Evolutionary conservation across 495 filamentous ascomycete species (phyloP).

Genomic region (Lasiosphaeria ovina): DNA sequence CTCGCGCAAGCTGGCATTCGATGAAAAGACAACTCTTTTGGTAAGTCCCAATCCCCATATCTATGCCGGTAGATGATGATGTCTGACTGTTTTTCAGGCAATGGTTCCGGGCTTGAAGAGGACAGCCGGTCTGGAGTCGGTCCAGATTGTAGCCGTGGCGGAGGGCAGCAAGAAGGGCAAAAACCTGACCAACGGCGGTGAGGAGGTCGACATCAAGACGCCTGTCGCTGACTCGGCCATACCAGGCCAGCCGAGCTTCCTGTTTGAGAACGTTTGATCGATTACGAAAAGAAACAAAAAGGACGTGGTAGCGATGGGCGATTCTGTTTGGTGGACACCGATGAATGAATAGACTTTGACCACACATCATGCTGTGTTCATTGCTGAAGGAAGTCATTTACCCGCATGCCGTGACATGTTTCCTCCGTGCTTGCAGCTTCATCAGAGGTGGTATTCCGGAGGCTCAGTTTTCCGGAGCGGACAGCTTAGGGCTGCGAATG

Average conservation of each 20-base stretch:
- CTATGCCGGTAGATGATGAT: conserved; percentile 4
- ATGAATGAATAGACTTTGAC: conserved; percentile 2
- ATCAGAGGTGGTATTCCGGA: no score
- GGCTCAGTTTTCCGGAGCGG: no score
- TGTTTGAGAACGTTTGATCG: conserved; percentile 66
- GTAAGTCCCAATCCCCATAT: conserved; percentile 30
- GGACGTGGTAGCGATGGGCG: background rate
- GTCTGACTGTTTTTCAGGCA: conserved; percentile 13
- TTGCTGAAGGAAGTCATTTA: background rate
- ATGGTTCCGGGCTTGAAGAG: conserved; percentile 52
- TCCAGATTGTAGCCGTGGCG: conserved; percentile 64
- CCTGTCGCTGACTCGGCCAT: conserved; percentile 65
- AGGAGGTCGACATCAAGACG: conserved; percentile 56
- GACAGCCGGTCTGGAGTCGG: conserved; percentile 60
- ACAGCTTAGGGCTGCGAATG: no score
- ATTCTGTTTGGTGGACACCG: background rate
- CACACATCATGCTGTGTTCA: background rate
- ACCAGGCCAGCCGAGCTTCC: conserved; percentile 76
- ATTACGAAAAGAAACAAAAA: background rate
- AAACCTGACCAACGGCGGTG: conserved; percentile 45
- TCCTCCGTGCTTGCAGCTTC: no score
- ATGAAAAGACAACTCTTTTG: conserved; percentile 68
- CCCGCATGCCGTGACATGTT: no score
- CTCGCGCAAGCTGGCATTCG: conserved; percentile 77
- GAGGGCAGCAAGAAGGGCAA: conserved; percentile 68